These are phyloP conservation scores for Chaetomidium leptoderma DNA, from an alignment of 495 filamentous ascomycete genomes.

Conservation along the genomic window DNA sequence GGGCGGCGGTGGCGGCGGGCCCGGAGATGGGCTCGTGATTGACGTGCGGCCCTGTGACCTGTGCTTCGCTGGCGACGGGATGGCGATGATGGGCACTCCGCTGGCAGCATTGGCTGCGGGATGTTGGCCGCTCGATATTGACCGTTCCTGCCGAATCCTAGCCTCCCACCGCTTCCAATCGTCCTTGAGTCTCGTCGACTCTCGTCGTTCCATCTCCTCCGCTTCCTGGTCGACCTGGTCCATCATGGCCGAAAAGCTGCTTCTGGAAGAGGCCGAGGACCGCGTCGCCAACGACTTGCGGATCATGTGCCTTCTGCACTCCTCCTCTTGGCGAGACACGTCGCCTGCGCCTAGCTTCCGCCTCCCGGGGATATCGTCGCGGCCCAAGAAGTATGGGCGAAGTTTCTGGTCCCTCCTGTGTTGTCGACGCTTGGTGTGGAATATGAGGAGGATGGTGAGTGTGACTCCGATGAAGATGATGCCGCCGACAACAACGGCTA, in stretches of 20 bases:
- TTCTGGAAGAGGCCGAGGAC: slow-evolving; percentile 22
- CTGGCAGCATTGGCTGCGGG: slow-evolving; percentile 16
- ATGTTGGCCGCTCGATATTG: slow-evolving; percentile 28
- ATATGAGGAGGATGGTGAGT: slow-evolving; percentile 24
- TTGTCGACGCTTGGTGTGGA: slow-evolving; percentile 26
- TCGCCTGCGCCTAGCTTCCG: slow-evolving; percentile 29
- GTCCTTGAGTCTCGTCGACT: slow-evolving; percentile 22
- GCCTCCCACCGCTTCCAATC: slow-evolving; percentile 36
- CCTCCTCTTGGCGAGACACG: slow-evolving; percentile 33
- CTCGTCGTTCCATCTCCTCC: slow-evolving; percentile 19
- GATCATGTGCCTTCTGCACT: slow-evolving; percentile 42
- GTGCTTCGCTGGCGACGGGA: slow-evolving; percentile 29
- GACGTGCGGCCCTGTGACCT: slow-evolving; percentile 24
- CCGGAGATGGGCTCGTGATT: background rate
- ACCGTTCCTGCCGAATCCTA: slow-evolving; percentile 24
- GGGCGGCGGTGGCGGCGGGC: slow-evolving; percentile 11
- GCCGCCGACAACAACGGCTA: slow-evolving; percentile 28
- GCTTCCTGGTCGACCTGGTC: slow-evolving; percentile 13
- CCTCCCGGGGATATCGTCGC: slow-evolving; percentile 19
- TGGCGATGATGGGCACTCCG: slow-evolving; percentile 23
- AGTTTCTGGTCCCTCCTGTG: slow-evolving; percentile 13
- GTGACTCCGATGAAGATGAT: slow-evolving; percentile 28
- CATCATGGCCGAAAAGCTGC: slow-evolving; percentile 3
- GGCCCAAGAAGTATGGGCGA: slow-evolving; percentile 23
- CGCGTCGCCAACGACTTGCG: slow-evolving; percentile 45